Evolutionary conservation across 768 basidiomycete species (phyloP).

Genomic region (Mycena kentingensis): DNA sequence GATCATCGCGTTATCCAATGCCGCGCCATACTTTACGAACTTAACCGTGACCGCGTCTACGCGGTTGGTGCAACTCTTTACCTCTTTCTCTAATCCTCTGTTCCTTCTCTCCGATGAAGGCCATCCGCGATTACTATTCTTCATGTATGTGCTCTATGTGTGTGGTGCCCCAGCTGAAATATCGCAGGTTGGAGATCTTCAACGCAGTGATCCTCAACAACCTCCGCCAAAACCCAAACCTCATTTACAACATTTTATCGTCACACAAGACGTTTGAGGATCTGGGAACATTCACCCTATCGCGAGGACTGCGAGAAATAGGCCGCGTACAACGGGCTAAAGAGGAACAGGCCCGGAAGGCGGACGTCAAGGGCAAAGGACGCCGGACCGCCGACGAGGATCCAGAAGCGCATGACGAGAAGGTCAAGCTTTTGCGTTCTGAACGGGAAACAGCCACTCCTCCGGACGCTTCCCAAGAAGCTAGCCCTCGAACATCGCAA

Average conservation of each 20-base stretch:
- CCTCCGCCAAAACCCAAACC: conserved; percentile 80
- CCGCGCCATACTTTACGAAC: conserved; percentile 83
- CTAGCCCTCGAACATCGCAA: conserved; percentile 17
- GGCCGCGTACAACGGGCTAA: conserved; percentile 70
- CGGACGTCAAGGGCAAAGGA: conserved; percentile 44
- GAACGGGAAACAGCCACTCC: conserved; percentile 40
- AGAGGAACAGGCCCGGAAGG: conserved; percentile 59
- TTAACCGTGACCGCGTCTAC: conserved; percentile 81
- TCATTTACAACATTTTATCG: conserved; percentile 83
- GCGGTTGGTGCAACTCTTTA: conserved; percentile 84
- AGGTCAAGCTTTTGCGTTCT: conserved; percentile 62
- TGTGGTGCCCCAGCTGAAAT: not conserved
- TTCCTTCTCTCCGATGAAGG: conserved; percentile 94
- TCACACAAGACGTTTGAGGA: conserved; percentile 86
- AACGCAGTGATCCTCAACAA: conserved; percentile 81
- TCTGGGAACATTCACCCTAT: conserved; percentile 88
- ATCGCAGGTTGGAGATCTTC: conserved; percentile 81
- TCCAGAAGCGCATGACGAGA: conserved; percentile 57
- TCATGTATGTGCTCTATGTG: conserved; percentile 58
- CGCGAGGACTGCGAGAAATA: conserved; percentile 84
- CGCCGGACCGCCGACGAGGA: conserved; percentile 37
- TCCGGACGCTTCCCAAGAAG: conserved; percentile 19
- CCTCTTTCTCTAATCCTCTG: conserved; percentile 85
- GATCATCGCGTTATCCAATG: conserved; percentile 86
- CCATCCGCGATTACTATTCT: conserved; percentile 90